A percentile compares a stretch with the other conserved stretches of the same genome.
phyloP scores from a whole-genome alignment of 768 basidiomycete species.

The Kwoniella dejecticola region DNA sequence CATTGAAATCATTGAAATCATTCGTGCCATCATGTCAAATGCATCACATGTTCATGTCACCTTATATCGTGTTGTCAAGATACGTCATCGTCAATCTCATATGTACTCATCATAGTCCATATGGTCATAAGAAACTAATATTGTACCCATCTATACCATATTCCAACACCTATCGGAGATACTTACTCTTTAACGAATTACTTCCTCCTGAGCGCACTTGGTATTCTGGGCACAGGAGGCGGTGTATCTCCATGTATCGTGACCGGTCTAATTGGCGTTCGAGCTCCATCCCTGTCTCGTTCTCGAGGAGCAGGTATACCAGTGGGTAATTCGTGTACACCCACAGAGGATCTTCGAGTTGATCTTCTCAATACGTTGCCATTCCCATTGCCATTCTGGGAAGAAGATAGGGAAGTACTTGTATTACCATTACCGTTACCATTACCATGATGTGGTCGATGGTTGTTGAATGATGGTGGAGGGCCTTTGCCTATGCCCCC shows the following conservation, averaged over 20 bases:
- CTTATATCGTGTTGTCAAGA: no score
- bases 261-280: conserved; percentile 27
- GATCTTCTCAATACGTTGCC: conserved; percentile 11
- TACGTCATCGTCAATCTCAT: no score
- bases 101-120: no score
- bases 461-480: conserved; percentile 30
- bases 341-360: conserved; percentile 31
- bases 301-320: conserved; percentile 40
- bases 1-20: no score
- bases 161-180: neutral
- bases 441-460: conserved; percentile 18
- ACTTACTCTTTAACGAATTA: neutral
- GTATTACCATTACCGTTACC: neutral
- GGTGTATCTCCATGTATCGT: conserved; percentile 39
- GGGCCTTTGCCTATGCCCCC: conserved; percentile 34
- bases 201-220: conserved; percentile 28
- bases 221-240: conserved; percentile 49
- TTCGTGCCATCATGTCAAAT: no score
- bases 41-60: no score
- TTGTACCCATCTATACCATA: neutral
- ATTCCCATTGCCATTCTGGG: neutral
- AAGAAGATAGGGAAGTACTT: conserved; percentile 7
- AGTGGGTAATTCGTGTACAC: conserved; percentile 26
- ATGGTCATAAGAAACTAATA: no score
- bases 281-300: neutral